A percentile compares a stretch with the other conserved stretches of the same genome.
Conservation (phyloP, 2,329 filamentous ascomycete genomes). For the Aspergillus fischeri region DNA sequence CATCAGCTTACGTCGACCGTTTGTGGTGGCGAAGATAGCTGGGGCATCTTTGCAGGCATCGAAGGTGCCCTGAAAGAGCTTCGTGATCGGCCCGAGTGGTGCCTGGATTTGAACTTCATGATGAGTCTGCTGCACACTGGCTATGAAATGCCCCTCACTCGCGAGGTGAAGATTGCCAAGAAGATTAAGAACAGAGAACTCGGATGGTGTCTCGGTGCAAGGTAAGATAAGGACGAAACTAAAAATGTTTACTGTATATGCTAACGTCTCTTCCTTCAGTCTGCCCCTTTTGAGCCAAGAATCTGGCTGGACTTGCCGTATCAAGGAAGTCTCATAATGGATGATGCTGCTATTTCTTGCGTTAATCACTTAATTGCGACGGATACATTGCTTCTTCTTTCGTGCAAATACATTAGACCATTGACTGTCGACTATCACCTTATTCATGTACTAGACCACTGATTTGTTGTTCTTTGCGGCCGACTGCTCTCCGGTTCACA, state of each 20-base stretch:
- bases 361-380: constrained; percentile 14
- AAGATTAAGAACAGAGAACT: constrained; percentile 97
- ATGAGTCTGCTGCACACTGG: constrained; percentile 86
- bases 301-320: constrained; percentile 86
- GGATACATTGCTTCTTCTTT: constrained; percentile 16
- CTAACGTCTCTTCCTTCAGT: constrained; percentile 47
- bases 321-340: constrained; percentile 65
- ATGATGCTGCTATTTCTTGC: constrained; percentile 11
- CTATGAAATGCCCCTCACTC: constrained; percentile 95
- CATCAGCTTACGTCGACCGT: constrained; percentile 80
- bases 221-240: constrained; percentile 53
- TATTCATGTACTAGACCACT: constrained; percentile 7
- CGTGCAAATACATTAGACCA: constrained; percentile 22
- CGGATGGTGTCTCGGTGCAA: constrained; percentile 96
- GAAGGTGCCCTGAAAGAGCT: constrained; percentile 78
- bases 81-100: constrained; percentile 77
- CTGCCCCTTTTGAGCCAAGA: constrained; percentile 75
- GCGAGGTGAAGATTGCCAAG: constrained; percentile 97
- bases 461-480: neutral
- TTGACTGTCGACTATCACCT: constrained; percentile 6
- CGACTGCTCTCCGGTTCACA: neutral
- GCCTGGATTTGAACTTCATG: constrained; percentile 96
- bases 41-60: constrained; percentile 75
- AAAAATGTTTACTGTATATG: constrained; percentile 11
- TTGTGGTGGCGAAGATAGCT: constrained; percentile 70